Evolutionary conservation across 2,329 filamentous ascomycete species (phyloP).

Genomic region (Raffaelea albimanens): DNA sequence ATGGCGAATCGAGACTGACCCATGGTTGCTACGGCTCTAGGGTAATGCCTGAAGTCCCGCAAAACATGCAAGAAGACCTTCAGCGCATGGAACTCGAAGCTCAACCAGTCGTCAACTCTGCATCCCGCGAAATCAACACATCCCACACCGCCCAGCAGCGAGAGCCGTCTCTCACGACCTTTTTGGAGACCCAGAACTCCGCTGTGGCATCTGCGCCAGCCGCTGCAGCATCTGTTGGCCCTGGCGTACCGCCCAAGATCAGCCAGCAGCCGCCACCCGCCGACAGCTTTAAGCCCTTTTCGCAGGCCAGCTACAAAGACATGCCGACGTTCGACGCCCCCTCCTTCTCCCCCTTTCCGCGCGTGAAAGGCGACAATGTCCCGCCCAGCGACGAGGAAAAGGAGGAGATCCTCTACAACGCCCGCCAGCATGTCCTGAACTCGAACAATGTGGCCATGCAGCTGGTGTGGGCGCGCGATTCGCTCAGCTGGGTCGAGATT

Average conservation of each 20-base stretch:
- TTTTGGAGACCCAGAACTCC: slow-evolving; percentile 20
- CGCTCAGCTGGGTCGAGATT: slow-evolving; percentile 79
- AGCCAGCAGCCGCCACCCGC: not conserved
- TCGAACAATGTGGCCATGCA: slow-evolving; percentile 96
- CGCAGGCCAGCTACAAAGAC: slow-evolving; percentile 25
- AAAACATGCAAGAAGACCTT: slow-evolving; percentile 92
- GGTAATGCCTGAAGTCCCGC: slow-evolving; percentile 89
- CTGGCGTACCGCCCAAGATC: not conserved
- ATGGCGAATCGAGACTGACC: slow-evolving; percentile 23
- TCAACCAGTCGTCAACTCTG: slow-evolving; percentile 31
- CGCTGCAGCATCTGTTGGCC: not conserved
- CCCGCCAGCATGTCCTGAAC: slow-evolving; percentile 73
- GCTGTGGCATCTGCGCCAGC: not conserved
- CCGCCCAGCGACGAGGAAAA: slow-evolving; percentile 91
- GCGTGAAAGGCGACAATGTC: slow-evolving; percentile 76
- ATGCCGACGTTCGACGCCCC: slow-evolving; percentile 46
- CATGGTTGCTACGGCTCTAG: slow-evolving; percentile 36
- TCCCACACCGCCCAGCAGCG: slow-evolving; percentile 23
- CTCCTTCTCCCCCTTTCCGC: slow-evolving; percentile 86
- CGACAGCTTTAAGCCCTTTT: slow-evolving; percentile 30
- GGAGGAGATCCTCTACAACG: slow-evolving; percentile 79
- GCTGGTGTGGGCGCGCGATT: slow-evolving; percentile 91
- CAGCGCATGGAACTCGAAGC: slow-evolving; percentile 83
- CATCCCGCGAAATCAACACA: not conserved
- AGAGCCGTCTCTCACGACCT: slow-evolving; percentile 33